Base-by-base conservation (phyloP, 2,329 filamentous ascomycete species). In the Chaetomiaceae sp. region DNA sequence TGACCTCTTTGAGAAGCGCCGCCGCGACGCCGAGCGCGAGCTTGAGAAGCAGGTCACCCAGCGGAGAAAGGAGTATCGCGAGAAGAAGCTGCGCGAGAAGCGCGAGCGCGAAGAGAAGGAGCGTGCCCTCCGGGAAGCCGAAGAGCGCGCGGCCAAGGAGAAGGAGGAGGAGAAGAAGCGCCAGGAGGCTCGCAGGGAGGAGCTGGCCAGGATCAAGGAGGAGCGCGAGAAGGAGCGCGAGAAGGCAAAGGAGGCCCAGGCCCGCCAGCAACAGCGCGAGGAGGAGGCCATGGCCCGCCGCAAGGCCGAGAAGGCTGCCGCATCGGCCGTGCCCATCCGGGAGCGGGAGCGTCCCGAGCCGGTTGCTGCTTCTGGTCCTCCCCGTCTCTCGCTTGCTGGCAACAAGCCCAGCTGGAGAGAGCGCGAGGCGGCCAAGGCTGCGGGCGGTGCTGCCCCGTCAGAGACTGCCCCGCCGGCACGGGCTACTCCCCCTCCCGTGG, bases 1-100 rank as follows among this genome's bases (percentile, higher is more conserved):
- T 65, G 87, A 95, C 62, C 90, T 97, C 70, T 99, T 97, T 61
- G 93, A 97, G 78, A 92, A 87, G 75, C 87, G 91, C 58, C 88
- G 88, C 66, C 90, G 87, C 68, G 85, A 89, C 64, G 93, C 93
- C 27, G 90, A 97, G 76, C 84, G 86, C 58, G 93, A 99, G 67
- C 81, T 97, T 52, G 88, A 97, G 75, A 87, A 86, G 70, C 89
- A 95, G 74, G 95, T 96, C 71, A 81, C 85, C 34, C 80, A 83
- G 58, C 88, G 93, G 64, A 85, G 90, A 72, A 92, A 89, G 78
- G 90, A 96, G 68, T 83, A 87, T 64, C 85, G 87, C 62, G 92
- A 96, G 66, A 82, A 83, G 60, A 85, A 86, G 68, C 79, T 88
- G 50, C 83, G 86, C 50, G 90, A 96, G 79, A 89, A 84, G 74